These are phyloP conservation scores for Casuarina equisetifolia DNA, from an alignment of 306 rosid species.

Conservation along the genomic window DNA sequence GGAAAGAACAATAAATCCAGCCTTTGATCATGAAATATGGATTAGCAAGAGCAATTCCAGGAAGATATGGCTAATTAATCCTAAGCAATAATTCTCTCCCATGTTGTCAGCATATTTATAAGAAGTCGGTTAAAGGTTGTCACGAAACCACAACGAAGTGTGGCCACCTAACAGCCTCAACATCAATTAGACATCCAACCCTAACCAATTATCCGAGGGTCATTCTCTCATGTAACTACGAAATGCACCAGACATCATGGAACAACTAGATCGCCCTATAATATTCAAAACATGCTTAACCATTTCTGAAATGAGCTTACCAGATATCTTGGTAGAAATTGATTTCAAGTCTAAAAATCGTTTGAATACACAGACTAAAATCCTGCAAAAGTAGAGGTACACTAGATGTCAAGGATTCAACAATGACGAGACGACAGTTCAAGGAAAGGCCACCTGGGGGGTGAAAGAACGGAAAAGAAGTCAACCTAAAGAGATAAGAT, in stretches of 20 bases:
- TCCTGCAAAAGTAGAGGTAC: too few species aligned
- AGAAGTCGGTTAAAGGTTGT: not conserved
- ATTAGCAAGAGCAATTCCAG: not conserved
- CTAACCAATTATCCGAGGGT: not conserved
- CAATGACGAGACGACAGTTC: not conserved
- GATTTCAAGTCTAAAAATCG: too few species aligned
- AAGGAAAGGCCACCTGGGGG: not conserved
- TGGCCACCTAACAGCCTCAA: not conserved
- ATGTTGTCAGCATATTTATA: not conserved
- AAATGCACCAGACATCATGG: too few species aligned
- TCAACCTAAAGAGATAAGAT: not conserved
- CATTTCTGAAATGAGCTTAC: too few species aligned
- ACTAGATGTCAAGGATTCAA: not conserved
- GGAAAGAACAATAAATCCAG: not conserved
- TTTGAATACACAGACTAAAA: too few species aligned
- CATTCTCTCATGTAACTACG: too few species aligned
- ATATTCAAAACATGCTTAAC: too few species aligned
- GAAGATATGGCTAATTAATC: not conserved
- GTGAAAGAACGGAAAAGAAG: not conserved
- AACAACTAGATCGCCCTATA: too few species aligned
- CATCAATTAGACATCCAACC: not conserved
- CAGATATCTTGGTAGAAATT: too few species aligned
- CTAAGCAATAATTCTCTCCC: not conserved
- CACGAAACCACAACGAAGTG: not conserved
- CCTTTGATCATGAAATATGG: not conserved